A percentile compares a stretch with the other conserved stretches of the same genome.
Evolutionary conservation across 2,329 filamentous ascomycete species (phyloP).

Genomic region (Penicillium sp.): DNA sequence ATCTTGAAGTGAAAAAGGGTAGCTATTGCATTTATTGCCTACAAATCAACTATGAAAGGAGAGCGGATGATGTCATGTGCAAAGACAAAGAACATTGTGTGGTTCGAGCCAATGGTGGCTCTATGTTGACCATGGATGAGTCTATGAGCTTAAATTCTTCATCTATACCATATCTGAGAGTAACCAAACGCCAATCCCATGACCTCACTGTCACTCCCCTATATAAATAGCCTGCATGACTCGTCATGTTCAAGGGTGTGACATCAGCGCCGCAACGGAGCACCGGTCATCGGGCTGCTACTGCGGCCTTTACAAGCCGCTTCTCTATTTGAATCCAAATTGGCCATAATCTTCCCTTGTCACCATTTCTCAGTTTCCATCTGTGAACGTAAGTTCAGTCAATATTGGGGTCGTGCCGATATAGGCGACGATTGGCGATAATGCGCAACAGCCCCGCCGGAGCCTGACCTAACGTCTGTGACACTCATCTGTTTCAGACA

Average conservation of each 20-base stretch:
- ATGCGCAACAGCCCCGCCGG: constrained; percentile 8
- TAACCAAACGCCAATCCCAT: background rate
- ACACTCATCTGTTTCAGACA: background rate
- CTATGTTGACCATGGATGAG: constrained; percentile 3
- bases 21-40: no score
- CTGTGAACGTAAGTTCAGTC: background rate
- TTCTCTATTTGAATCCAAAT: background rate
- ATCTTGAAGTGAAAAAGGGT: background rate
- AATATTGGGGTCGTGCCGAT: constrained; percentile 1
- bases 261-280: constrained; percentile 33
- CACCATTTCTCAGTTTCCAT: background rate
- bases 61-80: background rate
- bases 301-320: constrained; percentile 4
- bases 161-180: background rate
- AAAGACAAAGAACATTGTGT: background rate
- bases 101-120: background rate
- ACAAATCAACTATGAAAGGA: no score
- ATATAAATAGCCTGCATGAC: background rate
- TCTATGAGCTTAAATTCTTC: background rate
- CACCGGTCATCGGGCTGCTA: constrained; percentile 9
- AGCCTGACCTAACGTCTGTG: background rate
- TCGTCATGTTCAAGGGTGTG: constrained; percentile 19
- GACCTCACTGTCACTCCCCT: background rate
- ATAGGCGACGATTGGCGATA: constrained; percentile 2
- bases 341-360: background rate